Percentiles rank a stretch among this genome's conserved stretches.
Conservation (phyloP, 352 stramenopile genomes). For the Thraustochytrium sp. region DNA sequence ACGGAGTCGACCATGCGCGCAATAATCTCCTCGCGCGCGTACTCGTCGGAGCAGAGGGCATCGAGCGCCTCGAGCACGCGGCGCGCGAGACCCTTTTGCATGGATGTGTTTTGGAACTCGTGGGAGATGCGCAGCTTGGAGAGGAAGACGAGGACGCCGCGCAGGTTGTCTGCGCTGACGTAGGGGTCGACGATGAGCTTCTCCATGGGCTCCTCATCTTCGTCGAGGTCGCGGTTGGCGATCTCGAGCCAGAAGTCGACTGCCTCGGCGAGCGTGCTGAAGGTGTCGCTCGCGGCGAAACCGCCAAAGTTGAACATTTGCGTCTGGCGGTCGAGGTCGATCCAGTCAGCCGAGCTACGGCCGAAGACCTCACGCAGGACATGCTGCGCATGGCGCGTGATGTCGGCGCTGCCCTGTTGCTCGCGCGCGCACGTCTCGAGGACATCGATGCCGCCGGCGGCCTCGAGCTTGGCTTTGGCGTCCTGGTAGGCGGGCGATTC, state of each 20-base stretch:
- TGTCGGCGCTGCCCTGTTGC: background rate
- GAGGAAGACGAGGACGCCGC: slow-evolving; percentile 12
- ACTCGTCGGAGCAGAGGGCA: background rate
- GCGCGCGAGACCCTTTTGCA: background rate
- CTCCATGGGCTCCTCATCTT: background rate
- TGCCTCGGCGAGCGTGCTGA: background rate
- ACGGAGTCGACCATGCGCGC: slow-evolving; percentile 29
- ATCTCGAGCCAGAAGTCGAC: background rate
- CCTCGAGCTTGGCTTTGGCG: background rate
- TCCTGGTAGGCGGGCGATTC: background rate
- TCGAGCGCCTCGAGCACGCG: slow-evolving; percentile 19
- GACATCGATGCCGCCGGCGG: background rate
- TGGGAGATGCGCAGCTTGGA: slow-evolving; percentile 24
- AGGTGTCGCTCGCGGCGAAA: background rate
- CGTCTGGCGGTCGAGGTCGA: background rate
- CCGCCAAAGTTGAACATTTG: slow-evolving; percentile 7
- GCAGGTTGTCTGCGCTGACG: background rate
- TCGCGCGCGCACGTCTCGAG: background rate
- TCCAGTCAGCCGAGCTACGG: background rate
- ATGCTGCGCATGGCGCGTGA: background rate
- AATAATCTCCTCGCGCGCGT: slow-evolving; percentile 14
- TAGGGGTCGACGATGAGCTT: background rate
- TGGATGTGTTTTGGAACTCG: background rate
- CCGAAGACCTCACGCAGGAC: background rate
- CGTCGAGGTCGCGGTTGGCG: background rate